Evolutionary conservation across 441 rosid genomes (phyloP).

Genomic region (Geranium incanum): DNA sequence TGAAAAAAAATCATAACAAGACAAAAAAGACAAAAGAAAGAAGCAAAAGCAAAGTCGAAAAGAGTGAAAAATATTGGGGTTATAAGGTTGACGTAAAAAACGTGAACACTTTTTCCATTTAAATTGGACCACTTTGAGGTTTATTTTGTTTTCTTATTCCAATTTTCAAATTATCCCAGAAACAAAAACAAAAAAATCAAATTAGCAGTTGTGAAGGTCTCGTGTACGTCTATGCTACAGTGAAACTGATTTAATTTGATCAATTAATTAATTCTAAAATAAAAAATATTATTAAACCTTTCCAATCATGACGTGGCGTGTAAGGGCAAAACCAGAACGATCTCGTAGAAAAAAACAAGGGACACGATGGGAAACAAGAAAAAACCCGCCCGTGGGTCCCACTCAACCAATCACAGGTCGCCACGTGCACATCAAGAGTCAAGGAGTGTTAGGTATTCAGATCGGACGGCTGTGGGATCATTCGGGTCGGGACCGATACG

Average conservation of each 20-base stretch:
- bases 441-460: background rate
- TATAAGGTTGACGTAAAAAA: no score
- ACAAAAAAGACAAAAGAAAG: no score
- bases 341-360: background rate
- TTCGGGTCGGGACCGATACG: slow-evolving; percentile 7
- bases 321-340: slow-evolving; percentile 19
- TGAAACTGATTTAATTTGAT: slow-evolving; percentile 4
- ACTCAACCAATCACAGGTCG: background rate
- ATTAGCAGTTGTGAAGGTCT: background rate
- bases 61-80: no score
- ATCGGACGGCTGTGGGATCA: background rate
- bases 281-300: background rate
- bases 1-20: no score
- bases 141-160: background rate
- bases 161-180: background rate
- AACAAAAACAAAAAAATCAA: background rate
- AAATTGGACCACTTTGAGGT: background rate
- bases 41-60: no score
- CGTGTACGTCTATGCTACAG: slow-evolving; percentile 25
- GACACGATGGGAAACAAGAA: slow-evolving; percentile 2
- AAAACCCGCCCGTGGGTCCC: slow-evolving; percentile 8
- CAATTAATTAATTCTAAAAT: background rate
- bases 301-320: background rate
- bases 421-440: background rate
- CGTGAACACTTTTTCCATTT: background rate